phyloP scores from a whole-genome alignment of 306 rosid species.

The Rosa multiflora region DNA sequence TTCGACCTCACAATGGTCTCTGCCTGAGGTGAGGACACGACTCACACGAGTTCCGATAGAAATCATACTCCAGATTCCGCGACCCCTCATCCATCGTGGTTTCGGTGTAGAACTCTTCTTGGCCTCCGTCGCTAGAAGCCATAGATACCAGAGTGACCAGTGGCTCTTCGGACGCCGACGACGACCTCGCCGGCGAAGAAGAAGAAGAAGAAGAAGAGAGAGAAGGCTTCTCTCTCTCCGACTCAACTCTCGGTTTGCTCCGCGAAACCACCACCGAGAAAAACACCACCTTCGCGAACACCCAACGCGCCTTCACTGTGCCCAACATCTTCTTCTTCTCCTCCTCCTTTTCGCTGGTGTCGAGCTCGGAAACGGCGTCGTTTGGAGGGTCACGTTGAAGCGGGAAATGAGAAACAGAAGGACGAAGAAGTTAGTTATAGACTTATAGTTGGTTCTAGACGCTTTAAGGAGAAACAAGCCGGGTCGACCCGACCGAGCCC shows the following conservation, averaged over 20 bases:
- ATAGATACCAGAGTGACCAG: slow-evolving; percentile 17
- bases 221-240: too few relatives aligned
- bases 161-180: slow-evolving; percentile 4
- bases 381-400: not conserved
- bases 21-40: slow-evolving; percentile 41
- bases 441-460: not conserved
- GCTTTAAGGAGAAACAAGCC: not conserved
- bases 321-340: not conserved
- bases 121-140: not conserved
- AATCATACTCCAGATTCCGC: slow-evolving; percentile 53
- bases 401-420: slow-evolving; percentile 8
- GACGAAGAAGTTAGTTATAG: not conserved
- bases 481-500: not conserved
- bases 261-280: slow-evolving; percentile 45
- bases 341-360: too few relatives aligned
- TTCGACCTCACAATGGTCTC: slow-evolving; percentile 49
- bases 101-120: slow-evolving; percentile 13
- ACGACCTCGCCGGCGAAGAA: slow-evolving; percentile 3
- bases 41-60: slow-evolving; percentile 47
- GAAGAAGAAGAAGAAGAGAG: too few relatives aligned
- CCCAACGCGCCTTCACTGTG: not conserved
- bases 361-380: not conserved
- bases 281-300: slow-evolving; percentile 20
- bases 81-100: slow-evolving; percentile 13
- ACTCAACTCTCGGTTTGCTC: slow-evolving; percentile 34